phyloP scores from a whole-genome alignment of 2,329 filamentous ascomycete species.

The Colletotrichum noveboracense region DNA sequence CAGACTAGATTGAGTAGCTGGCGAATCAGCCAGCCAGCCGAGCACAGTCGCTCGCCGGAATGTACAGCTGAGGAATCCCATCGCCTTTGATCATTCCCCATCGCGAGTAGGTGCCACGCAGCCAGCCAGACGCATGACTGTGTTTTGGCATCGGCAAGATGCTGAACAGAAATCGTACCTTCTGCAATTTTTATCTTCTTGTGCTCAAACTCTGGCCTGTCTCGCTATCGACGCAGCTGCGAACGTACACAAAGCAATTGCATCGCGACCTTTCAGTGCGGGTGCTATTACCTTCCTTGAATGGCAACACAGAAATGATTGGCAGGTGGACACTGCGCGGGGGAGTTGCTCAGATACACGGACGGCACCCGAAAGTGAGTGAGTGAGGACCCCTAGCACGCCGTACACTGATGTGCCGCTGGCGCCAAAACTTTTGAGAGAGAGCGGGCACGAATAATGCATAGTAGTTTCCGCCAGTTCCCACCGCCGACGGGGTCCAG shows the following conservation, averaged over 20 bases:
- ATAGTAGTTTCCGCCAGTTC: background rate
- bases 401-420: background rate
- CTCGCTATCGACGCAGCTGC: background rate
- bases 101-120: background rate
- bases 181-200: background rate
- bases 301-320: background rate
- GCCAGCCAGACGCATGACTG: background rate
- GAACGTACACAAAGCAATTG: background rate
- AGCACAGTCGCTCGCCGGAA: background rate
- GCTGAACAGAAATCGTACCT: background rate
- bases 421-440: background rate
- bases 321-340: background rate
- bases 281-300: background rate
- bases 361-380: background rate
- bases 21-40: background rate
- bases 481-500: background rate
- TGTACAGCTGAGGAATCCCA: background rate
- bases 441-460: background rate
- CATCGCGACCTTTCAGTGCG: background rate
- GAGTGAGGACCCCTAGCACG: background rate
- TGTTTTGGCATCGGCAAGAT: background rate
- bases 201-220: background rate
- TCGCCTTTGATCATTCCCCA: background rate
- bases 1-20: background rate
- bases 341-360: background rate